These are phyloP conservation scores for Neckera pumila DNA, from an alignment of 225 moss, liverwort and hornwort species.

Conservation along the genomic window DNA sequence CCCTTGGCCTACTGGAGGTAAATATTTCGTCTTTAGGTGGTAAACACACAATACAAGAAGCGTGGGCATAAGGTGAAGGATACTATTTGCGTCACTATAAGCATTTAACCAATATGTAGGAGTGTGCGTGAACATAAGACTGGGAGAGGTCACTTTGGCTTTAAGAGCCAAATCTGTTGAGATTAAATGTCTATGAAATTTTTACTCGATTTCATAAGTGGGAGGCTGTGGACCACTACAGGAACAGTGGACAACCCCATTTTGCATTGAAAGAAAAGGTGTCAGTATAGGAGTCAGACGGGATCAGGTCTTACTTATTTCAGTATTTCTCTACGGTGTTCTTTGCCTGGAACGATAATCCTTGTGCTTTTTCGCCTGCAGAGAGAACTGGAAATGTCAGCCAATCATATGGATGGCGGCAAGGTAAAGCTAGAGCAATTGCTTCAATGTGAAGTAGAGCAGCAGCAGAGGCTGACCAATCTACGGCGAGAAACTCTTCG, in stretches of 20 bases:
- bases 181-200: not conserved
- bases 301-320: not conserved
- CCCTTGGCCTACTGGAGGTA: conserved; percentile 88
- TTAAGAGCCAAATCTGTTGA: not conserved
- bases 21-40: not conserved
- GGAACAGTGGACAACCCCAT: not conserved
- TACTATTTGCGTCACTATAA: not conserved
- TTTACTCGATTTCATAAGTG: not conserved
- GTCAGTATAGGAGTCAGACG: not conserved
- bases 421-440: conserved; percentile 41
- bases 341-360: not conserved
- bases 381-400: conserved; percentile 45
- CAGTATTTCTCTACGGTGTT: not conserved
- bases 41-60: not conserved
- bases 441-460: conserved; percentile 43
- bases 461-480: conserved; percentile 32
- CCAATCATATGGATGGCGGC: conserved; percentile 33
- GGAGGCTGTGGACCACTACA: not conserved
- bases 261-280: not conserved
- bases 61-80: not conserved
- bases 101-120: not conserved
- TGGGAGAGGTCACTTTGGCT: not conserved
- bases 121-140: not conserved
- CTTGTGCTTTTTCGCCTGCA: not conserved
- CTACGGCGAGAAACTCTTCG: conserved; percentile 13